Conservation (phyloP, 2,329 filamentous ascomycete genomes). For the Phialemonium atrogriseum region DNA sequence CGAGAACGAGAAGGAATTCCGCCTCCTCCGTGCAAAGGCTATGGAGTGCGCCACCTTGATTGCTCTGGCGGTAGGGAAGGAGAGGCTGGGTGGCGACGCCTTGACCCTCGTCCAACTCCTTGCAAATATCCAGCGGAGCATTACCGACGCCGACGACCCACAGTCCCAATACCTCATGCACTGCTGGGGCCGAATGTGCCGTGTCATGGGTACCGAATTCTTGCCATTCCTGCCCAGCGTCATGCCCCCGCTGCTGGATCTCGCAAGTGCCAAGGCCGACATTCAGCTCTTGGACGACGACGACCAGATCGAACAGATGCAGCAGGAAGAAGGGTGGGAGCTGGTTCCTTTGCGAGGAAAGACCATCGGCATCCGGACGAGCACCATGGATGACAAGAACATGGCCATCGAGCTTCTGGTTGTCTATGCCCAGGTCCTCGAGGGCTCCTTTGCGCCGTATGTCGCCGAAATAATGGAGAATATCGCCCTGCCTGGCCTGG, state of each 20-base stretch:
- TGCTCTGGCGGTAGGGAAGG: constrained; percentile 87
- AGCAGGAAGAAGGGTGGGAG: constrained; percentile 96
- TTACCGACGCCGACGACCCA: constrained; percentile 86
- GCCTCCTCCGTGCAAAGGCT: constrained; percentile 86
- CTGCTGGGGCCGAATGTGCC: constrained; percentile 98
- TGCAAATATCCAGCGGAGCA: constrained; percentile 76
- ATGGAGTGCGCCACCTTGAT: constrained; percentile 99
- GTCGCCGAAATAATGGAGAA: constrained; percentile 93
- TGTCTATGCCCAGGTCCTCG: constrained; percentile 94
- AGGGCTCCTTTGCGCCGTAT: constrained; percentile 84
- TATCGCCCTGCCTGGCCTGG: constrained; percentile 85
- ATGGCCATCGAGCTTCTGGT: constrained; percentile 98
- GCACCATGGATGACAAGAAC: constrained; percentile 94
- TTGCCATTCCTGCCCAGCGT: constrained; percentile 86
- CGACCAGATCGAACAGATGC: constrained; percentile 83
- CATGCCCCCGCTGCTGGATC: constrained; percentile 85
- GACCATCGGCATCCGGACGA: constrained; percentile 96
- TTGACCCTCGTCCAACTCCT: constrained; percentile 80
- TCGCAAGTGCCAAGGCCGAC: constrained; percentile 92
- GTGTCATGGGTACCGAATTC: constrained; percentile 84
- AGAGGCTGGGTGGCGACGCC: constrained; percentile 81
- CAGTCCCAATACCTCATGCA: constrained; percentile 96
- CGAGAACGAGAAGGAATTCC: constrained; percentile 89
- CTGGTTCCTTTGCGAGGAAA: constrained; percentile 94
- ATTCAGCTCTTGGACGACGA: constrained; percentile 95